A percentile compares a stretch with the other conserved stretches of the same genome.
These are phyloP conservation scores for Taphrina wiesneri DNA, from an alignment of 1,139 yeast species.

Conservation along the genomic window DNA sequence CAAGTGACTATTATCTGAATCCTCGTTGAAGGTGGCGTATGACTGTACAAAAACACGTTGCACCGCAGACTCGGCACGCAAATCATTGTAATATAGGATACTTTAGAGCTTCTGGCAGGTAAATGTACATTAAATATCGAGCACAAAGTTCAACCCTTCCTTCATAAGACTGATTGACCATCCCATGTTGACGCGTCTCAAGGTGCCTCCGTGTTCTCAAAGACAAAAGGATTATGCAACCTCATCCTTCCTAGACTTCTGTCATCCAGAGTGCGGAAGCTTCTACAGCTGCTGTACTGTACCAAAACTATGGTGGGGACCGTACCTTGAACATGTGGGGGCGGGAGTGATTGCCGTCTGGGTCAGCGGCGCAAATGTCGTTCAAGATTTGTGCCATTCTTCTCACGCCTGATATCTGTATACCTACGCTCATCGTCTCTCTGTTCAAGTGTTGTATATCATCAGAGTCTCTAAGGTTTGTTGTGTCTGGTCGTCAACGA, in stretches of 20 bases:
- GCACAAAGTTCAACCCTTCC: not conserved
- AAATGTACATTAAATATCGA: not conserved
- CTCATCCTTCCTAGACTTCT: too few relatives aligned
- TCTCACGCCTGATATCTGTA: not conserved
- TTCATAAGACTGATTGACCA: not conserved
- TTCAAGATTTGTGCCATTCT: conserved; percentile 11
- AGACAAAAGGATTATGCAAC: too few relatives aligned
- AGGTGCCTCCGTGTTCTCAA: too few relatives aligned
- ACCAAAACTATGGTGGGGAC: too few relatives aligned
- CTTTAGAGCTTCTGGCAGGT: conserved; percentile 8
- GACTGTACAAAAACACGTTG: conserved; percentile 17
- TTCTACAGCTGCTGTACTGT: too few relatives aligned
- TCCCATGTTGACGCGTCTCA: not conserved
- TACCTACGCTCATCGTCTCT: too few relatives aligned
- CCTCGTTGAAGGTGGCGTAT: not conserved
- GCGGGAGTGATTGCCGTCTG: not conserved
- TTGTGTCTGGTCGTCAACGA: not conserved
- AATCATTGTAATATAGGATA: not conserved
- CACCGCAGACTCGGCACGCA: not conserved
- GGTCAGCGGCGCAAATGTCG: not conserved
- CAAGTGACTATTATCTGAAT: not conserved
- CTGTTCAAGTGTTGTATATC: too few relatives aligned
- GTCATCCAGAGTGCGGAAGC: too few relatives aligned
- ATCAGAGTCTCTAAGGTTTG: not conserved
- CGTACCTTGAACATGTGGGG: too few relatives aligned